A percentile compares a stretch with the other conserved stretches of the same genome.
These are phyloP conservation scores for Thecamonas trahens DNA, from an alignment of 78 protist species.

Conservation along the genomic window DNA sequence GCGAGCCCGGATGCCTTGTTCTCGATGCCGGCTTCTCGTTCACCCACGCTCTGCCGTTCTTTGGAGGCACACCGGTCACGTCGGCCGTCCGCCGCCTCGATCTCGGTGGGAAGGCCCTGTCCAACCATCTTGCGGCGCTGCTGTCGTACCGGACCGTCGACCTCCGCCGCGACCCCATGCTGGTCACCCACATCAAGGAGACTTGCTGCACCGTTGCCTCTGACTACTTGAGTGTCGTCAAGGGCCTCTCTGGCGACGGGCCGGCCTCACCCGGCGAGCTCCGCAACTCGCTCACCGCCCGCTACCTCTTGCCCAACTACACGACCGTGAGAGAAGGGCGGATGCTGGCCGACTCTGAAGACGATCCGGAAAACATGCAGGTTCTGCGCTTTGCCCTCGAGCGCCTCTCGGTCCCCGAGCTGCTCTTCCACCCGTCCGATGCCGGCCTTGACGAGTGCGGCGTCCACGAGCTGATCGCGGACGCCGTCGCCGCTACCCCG, in stretches of 20 bases:
- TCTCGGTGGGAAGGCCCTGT: constrained; percentile 12
- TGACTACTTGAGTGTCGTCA: no score
- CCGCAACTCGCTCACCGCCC: background rate
- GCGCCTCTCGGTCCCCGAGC: constrained; percentile 3
- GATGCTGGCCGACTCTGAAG: background rate
- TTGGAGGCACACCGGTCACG: background rate
- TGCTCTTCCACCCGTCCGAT: constrained; percentile 15
- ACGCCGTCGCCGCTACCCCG: background rate
- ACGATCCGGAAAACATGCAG: background rate
- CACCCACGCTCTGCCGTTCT: constrained; percentile 10
- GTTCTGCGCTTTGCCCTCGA: background rate
- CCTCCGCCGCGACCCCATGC: constrained; percentile 5
- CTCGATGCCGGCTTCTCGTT: constrained; percentile 4
- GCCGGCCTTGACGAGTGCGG: background rate
- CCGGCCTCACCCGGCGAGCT: no score
- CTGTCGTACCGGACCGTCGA: background rate
- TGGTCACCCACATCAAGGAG: constrained; percentile 16
- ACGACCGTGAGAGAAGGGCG: background rate
- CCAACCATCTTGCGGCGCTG: constrained; percentile 6
- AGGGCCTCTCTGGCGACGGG: no score
- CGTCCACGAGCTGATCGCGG: background rate
- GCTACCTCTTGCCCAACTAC: constrained; percentile 10
- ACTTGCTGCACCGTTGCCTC: constrained; percentile 1
- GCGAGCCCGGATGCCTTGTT: background rate
- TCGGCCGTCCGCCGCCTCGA: background rate